A percentile compares a stretch with the other conserved stretches of the same genome.
phyloP scores from a whole-genome alignment of 2,329 filamentous ascomycete genomes.

The Periconia macrospinosa region DNA sequence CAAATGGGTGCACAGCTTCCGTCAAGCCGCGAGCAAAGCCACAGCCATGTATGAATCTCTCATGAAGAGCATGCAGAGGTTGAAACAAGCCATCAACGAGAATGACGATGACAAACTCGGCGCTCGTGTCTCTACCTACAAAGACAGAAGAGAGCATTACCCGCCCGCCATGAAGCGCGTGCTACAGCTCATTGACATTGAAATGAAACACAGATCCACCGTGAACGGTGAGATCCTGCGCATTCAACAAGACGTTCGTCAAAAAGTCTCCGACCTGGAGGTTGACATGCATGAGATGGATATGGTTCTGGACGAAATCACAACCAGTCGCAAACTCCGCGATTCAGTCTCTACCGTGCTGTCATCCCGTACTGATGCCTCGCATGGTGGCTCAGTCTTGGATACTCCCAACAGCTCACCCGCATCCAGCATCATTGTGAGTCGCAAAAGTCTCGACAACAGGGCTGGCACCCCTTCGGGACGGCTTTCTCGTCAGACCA shows the following conservation, averaged over 20 bases:
- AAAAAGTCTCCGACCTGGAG: constrained; percentile 78
- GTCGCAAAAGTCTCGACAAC: constrained; percentile 54
- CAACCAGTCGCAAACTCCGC: constrained; percentile 72
- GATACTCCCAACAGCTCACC: constrained; percentile 66
- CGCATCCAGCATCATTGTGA: constrained; percentile 64
- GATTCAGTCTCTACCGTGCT: constrained; percentile 93
- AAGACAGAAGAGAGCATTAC: constrained; percentile 93
- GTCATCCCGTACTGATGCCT: constrained; percentile 70
- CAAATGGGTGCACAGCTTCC: constrained; percentile 93
- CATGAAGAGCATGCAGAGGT: constrained; percentile 79
- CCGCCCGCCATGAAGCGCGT: constrained; percentile 91
- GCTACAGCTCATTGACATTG: constrained; percentile 88
- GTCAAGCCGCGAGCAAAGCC: constrained; percentile 87
- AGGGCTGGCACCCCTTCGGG: constrained; percentile 49
- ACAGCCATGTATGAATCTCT: constrained; percentile 97
- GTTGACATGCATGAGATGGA: constrained; percentile 79
- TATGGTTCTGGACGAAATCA: constrained; percentile 67
- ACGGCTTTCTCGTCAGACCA: constrained; percentile 52
- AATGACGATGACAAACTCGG: constrained; percentile 65
- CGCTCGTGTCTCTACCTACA: constrained; percentile 84
- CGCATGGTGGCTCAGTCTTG: constrained; percentile 67
- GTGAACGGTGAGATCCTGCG: constrained; percentile 94
- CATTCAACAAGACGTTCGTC: constrained; percentile 80
- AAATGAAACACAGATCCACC: constrained; percentile 91
- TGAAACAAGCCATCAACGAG: constrained; percentile 77